These are phyloP conservation scores for Malassezia obtusa DNA, from an alignment of 1,284 basidiomycete species.

Conservation along the genomic window DNA sequence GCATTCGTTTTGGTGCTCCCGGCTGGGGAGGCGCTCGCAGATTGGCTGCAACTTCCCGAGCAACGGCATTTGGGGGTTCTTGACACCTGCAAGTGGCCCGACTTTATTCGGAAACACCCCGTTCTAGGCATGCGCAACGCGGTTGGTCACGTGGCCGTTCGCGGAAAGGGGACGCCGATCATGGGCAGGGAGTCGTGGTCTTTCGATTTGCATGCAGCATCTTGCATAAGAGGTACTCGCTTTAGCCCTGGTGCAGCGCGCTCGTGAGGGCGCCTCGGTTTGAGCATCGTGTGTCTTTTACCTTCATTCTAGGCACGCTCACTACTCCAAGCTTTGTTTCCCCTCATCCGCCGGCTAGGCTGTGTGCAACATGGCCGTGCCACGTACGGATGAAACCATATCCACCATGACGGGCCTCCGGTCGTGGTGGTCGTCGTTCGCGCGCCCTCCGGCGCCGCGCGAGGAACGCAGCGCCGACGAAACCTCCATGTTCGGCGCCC, in stretches of 20 bases:
- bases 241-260: not conserved
- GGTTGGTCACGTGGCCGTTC: not conserved
- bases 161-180: not conserved
- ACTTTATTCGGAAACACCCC: not conserved
- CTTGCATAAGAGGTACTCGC: not conserved
- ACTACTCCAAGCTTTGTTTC: too few relatives aligned
- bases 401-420: not conserved
- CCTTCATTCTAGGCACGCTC: not conserved
- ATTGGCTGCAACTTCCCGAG: too few relatives aligned
- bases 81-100: not conserved
- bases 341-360: too few relatives aligned
- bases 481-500: conserved; percentile 64
- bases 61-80: not conserved
- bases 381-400: not conserved
- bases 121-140: too few relatives aligned
- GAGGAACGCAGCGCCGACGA: not conserved
- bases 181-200: not conserved
- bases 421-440: conserved; percentile 13
- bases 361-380: not conserved
- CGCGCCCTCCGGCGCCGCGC: not conserved
- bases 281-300: not conserved
- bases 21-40: too few relatives aligned
- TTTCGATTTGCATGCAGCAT: conserved; percentile 5
- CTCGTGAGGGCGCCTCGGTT: not conserved
- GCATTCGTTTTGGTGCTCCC: too few relatives aligned